Evolutionary conservation across 2,329 filamentous ascomycete genomes (phyloP).

Genomic region (Magnaporthiopsis incrustans): DNA sequence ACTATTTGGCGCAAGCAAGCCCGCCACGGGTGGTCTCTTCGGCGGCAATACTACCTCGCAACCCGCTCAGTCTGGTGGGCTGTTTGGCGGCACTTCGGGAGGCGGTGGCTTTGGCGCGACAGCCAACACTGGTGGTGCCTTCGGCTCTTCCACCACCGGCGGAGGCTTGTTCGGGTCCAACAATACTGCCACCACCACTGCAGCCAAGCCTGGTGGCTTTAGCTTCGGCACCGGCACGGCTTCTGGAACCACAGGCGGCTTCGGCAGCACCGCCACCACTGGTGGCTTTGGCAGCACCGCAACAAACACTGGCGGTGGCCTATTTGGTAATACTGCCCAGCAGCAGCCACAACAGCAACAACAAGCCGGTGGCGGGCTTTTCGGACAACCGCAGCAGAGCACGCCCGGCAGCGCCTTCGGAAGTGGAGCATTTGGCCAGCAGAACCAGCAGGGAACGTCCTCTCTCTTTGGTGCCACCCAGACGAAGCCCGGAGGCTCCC

Average conservation of each 20-base stretch:
- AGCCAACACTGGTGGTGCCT: constrained; percentile 14
- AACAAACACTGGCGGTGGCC: constrained; percentile 23
- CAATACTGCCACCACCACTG: constrained; percentile 9
- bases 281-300: constrained; percentile 37
- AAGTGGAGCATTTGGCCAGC: constrained; percentile 19
- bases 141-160: constrained; percentile 23
- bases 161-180: constrained; percentile 22
- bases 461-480: constrained; percentile 9
- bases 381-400: constrained; percentile 9
- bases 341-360: constrained; percentile 3
- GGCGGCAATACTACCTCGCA: constrained; percentile 27
- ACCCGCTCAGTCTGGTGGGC: constrained; percentile 19
- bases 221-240: constrained; percentile 17
- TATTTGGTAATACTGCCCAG: constrained; percentile 10
- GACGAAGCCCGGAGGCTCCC: background rate
- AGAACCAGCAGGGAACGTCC: constrained; percentile 19
- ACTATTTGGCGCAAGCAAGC: constrained; percentile 31
- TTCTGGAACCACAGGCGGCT: constrained; percentile 20
- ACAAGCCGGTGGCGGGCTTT: constrained; percentile 7
- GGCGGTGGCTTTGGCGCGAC: constrained; percentile 18
- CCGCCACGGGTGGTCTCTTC: constrained; percentile 22
- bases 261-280: constrained; percentile 22
- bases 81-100: constrained; percentile 29
- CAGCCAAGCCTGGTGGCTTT: constrained; percentile 17
- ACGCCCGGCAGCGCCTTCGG: constrained; percentile 5